Base-by-base conservation (phyloP, 2,329 filamentous ascomycete genomes). In the Keithomyces neogunnii region DNA sequence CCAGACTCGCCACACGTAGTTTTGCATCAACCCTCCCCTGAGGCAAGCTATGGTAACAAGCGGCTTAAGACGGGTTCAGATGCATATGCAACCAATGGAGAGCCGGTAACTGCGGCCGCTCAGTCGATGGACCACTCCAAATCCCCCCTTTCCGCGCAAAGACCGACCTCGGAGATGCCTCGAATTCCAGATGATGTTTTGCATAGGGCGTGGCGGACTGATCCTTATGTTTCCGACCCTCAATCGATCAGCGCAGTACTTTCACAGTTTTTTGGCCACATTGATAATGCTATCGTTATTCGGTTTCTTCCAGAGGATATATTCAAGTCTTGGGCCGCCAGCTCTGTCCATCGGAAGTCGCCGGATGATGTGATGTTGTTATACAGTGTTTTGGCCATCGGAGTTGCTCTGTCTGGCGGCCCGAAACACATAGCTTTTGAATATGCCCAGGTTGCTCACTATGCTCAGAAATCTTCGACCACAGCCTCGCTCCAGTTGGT, bases 401-500 rank as follows among this genome's bases (percentile, higher is more conserved):
- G 72, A 7, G 62, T 69, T 35, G 61, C 63, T n/a, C 56, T 70
- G 28, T 69, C 69, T n/a, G 67, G 63, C 38, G 69, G 69, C 5
- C 61, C 65, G 1, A 66, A 63, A 50, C 56, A 63, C 28, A 68
- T 69, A 39, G 69, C 69, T 5, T 64, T 60, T 46, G 67, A 72
- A 50, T 72, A 73, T 47, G 69, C 70, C 3, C 69, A 73, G 38
- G 77, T 85, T 47, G 81, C 82, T 3, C 72, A 77, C 46, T 80
- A 80, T 59, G 82, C 81, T 3, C 68, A 72, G 47, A 68, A 62
- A 47, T 62, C 58, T 45, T 56, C 59, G 5, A 55, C 52, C 2
- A 47, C 52, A 9, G 60, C 57, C 51, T 65, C 65, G 35, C 65
- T 89, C 47, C 82, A 88, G 57, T 69, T 88, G 44, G 80, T 84